A percentile compares a stretch with the other conserved stretches of the same genome.
Conservation (phyloP, 176 grass and related monocot genomes). For the Cenchrus fungigraminus region DNA sequence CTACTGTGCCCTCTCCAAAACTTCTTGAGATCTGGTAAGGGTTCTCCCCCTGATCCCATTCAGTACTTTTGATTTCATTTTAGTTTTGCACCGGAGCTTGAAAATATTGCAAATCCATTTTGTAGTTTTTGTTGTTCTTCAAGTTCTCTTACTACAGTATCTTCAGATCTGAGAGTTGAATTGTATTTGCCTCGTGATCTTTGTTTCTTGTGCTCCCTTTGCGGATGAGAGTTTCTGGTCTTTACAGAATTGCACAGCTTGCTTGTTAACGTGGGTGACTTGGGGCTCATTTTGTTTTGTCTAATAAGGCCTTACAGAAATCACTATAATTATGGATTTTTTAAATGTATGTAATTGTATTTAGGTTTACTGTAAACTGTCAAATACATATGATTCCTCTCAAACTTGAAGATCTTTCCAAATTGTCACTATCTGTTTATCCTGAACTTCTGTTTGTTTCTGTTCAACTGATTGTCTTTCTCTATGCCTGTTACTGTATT, state of each 20-base stretch:
- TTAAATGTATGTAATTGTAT: not conserved
- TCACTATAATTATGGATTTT: not conserved
- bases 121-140: not conserved
- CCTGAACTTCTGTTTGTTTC: not conserved
- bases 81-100: conserved; percentile 8
- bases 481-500: not conserved
- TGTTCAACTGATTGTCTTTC: not conserved
- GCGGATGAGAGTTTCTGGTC: not conserved
- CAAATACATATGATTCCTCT: not conserved
- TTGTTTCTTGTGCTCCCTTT: not conserved
- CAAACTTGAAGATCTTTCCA: not conserved
- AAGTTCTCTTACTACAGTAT: not conserved
- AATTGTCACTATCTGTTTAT: not conserved
- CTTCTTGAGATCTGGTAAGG: conserved; percentile 46
- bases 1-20: not conserved
- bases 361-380: not conserved
- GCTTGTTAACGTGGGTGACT: not conserved
- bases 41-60: not conserved
- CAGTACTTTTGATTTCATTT: not conserved
- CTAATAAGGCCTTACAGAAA: not conserved
- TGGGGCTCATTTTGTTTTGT: not conserved
- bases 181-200: not conserved
- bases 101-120: not conserved
- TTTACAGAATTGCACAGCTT: not conserved
- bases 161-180: conserved; percentile 34